These are phyloP conservation scores for Lumnitzera racemosa DNA, from an alignment of 345 rosid species.

Conservation along the genomic window DNA sequence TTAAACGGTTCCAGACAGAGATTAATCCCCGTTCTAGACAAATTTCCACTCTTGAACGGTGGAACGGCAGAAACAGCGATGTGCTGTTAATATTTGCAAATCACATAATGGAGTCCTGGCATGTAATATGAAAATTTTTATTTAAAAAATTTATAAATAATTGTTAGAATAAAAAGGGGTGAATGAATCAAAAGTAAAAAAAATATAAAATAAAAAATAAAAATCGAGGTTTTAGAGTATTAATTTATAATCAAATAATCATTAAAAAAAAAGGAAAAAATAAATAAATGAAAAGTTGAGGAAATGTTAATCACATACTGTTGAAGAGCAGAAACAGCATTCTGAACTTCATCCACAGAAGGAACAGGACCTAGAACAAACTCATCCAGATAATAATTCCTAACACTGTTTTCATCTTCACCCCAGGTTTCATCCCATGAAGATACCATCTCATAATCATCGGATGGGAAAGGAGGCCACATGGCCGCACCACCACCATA, in stretches of 20 bases:
- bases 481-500: slow-evolving; percentile 15
- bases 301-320: slow-evolving; percentile 29
- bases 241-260: not conserved
- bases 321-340: slow-evolving; percentile 66
- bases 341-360: slow-evolving; percentile 60
- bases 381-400: slow-evolving; percentile 25
- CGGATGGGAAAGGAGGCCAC: slow-evolving; percentile 32
- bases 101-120: too few relatives aligned
- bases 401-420: slow-evolving; percentile 14
- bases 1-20: too few relatives aligned
- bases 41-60: too few relatives aligned
- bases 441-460: slow-evolving; percentile 65
- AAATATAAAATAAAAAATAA: too few relatives aligned
- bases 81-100: too few relatives aligned
- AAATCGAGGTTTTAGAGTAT: not conserved
- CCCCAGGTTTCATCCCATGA: slow-evolving; percentile 23
- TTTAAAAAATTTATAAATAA: too few relatives aligned
- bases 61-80: too few relatives aligned
- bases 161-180: too few relatives aligned
- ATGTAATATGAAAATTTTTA: too few relatives aligned
- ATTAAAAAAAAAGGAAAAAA: not conserved
- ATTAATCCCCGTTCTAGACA: too few relatives aligned
- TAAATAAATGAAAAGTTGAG: not conserved
- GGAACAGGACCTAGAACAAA: slow-evolving; percentile 52
- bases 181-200: not conserved